These are phyloP conservation scores for Cystofilobasidium bisporidii DNA, from an alignment of 768 basidiomycete genomes.

Conservation along the genomic window DNA sequence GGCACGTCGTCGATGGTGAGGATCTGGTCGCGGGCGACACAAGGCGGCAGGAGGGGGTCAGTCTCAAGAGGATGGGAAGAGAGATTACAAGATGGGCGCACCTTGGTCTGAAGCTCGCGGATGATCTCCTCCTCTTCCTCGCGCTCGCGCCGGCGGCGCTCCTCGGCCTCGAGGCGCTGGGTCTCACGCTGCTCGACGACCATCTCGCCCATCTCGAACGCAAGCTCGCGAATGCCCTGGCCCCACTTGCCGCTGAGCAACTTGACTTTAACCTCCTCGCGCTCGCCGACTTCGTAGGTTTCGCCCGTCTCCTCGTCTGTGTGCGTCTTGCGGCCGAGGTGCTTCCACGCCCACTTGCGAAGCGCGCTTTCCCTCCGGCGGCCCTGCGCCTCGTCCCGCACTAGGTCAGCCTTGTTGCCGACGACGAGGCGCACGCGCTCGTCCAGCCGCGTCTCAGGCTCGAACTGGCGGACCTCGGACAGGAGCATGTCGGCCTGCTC, in stretches of 20 bases:
- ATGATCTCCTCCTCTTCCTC: conserved; percentile 27
- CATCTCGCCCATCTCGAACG: conserved; percentile 27
- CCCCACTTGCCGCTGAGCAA: conserved; percentile 25
- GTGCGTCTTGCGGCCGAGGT: conserved; percentile 1
- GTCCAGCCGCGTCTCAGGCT: conserved; percentile 57
- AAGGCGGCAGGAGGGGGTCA: not conserved
- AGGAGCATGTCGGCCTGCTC: conserved; percentile 55
- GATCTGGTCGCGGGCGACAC: not conserved
- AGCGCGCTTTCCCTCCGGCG: not conserved
- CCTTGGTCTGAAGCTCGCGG: conserved; percentile 12
- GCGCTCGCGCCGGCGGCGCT: conserved; percentile 10
- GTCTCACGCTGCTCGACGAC: conserved; percentile 9
- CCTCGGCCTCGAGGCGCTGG: conserved; percentile 4
- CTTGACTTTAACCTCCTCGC: conserved; percentile 16
- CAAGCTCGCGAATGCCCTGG: conserved; percentile 24
- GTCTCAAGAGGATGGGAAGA: not conserved
- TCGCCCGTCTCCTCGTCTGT: not conserved
- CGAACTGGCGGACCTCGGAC: conserved; percentile 69
- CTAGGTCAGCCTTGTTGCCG: conserved; percentile 88
- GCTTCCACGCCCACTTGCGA: conserved; percentile 9
- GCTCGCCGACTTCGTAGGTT: not conserved
- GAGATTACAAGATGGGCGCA: not conserved
- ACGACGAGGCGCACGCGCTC: conserved; percentile 67
- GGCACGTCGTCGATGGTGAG: conserved; percentile 12
- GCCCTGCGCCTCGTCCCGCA: conserved; percentile 42